Evolutionary conservation across 1,284 basidiomycete species (phyloP).

Genomic region (Tilletia horrida): DNA sequence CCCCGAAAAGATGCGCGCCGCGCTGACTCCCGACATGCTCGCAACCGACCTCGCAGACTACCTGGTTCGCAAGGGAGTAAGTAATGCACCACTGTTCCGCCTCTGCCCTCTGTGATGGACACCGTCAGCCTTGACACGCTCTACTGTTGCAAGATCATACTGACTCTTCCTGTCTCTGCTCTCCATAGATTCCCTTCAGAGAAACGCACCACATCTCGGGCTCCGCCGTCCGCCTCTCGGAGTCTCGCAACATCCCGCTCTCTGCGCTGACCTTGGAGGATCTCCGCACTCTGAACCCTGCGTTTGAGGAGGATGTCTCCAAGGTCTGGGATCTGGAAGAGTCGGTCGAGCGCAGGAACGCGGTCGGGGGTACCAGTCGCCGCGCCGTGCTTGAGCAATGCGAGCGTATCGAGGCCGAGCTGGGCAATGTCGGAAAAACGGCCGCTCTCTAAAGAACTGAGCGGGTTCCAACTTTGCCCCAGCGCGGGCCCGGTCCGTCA

Average conservation of each 20-base stretch:
- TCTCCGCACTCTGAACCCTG: conserved; percentile 70
- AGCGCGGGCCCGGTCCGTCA: too few relatives aligned
- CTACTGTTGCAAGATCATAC: neutral
- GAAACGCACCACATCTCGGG: conserved; percentile 98
- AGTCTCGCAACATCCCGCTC: conserved; percentile 71
- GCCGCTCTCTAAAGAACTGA: conserved; percentile 1
- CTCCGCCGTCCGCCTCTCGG: conserved; percentile 88
- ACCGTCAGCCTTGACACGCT: too few relatives aligned
- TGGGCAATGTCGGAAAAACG: neutral
- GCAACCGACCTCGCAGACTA: conserved; percentile 97
- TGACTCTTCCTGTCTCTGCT: neutral
- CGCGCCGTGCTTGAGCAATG: conserved; percentile 77
- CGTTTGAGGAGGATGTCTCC: conserved; percentile 76
- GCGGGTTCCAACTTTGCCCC: too few relatives aligned
- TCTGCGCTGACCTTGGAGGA: conserved; percentile 76
- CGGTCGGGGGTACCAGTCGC: conserved; percentile 85
- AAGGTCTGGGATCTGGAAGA: conserved; percentile 52
- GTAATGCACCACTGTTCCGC: conserved; percentile 51
- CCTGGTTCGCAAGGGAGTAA: conserved; percentile 91
- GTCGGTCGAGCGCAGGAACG: conserved; percentile 87
- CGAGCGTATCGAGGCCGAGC: conserved; percentile 30
- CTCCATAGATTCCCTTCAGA: conserved; percentile 71
- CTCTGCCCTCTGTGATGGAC: too few relatives aligned
- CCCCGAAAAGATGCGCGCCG: conserved; percentile 79
- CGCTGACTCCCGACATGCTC: conserved; percentile 91